phyloP scores from a whole-genome alignment of 306 rosid genomes.

The Acacia crassicarpa region DNA sequence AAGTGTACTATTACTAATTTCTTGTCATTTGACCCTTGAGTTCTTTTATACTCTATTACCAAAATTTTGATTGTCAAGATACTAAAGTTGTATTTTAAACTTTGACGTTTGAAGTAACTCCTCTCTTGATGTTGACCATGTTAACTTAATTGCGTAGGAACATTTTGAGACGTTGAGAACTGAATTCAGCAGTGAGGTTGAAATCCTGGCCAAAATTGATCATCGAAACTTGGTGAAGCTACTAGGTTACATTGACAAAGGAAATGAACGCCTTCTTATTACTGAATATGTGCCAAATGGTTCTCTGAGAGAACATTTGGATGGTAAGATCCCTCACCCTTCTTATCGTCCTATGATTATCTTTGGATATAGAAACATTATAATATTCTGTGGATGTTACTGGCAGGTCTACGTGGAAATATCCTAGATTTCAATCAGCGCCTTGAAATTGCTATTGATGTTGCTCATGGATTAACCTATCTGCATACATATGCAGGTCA shows the following conservation, averaged over 20 bases:
- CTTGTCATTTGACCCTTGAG: neutral
- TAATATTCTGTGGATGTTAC: conserved; percentile 23
- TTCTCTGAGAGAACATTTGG: conserved; percentile 92
- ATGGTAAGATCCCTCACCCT: conserved; percentile 61
- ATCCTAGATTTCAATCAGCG: conserved; percentile 94
- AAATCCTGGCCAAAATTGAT: conserved; percentile 91
- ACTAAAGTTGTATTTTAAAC: neutral
- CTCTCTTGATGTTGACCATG: conserved; percentile 23
- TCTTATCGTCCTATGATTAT: conserved; percentile 17
- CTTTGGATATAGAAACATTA: conserved; percentile 18
- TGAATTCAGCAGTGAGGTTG: conserved; percentile 87
- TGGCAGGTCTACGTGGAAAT: conserved; percentile 74
- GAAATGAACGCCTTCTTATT: conserved; percentile 84
- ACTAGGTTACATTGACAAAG: conserved; percentile 77
- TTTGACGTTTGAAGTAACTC: neutral
- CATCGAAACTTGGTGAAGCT: conserved; percentile 95
- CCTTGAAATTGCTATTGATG: conserved; percentile 91
- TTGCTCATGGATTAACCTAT: conserved; percentile 96
- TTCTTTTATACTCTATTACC: neutral
- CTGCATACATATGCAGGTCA: conserved; percentile 90
- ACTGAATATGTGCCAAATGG: conserved; percentile 91
- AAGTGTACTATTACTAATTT: neutral
- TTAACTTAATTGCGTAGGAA: conserved; percentile 58
- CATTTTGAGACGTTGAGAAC: conserved; percentile 70
- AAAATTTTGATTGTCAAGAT: neutral